Base-by-base conservation (phyloP, 257 asterid genomes). In the Salvia rosmarinus region DNA sequence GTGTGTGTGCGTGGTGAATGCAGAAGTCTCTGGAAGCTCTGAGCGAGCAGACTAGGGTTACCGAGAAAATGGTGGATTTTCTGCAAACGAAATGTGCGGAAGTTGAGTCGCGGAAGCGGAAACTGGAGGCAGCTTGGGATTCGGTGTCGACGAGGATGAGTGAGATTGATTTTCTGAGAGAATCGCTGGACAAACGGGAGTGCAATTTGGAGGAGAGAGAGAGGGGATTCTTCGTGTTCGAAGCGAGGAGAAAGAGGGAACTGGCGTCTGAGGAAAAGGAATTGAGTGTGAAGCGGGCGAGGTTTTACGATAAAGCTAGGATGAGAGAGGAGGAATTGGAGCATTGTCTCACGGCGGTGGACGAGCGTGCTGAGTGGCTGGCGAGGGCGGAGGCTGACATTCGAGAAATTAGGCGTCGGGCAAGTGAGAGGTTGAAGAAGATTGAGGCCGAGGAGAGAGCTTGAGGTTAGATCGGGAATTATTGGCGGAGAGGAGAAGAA, bases 401-500 rank as follows among this genome's bases (percentile, higher is more conserved):
- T 71, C 61, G 68, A 17, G n/a, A 25, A 66, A 50, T 3, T 46
- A 46, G 63, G 21, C 40, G 46, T 49, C 34, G 25, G 64, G 58
- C 40, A 14, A 7, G 46, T 11, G 34, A 52, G 76, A 73, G 43
- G 77, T 43, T 65, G 76, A 28, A n/a, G 56, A 71, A 44, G 40
- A 65, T 77, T 2, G 70, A 74, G 73, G 17, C 46, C 14, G 56
- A 56, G 5, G 61, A 12, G 73, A 32, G 69, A 35, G 28, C 14
- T 20, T 72, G 7, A 61, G 28, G 30, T 47, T 52, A 13, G 79
- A 44, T 0, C 23, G 30, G 30, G 74, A 72, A 37, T 62, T 34
- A 16, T 64, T 80, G 75, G 65, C 55, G 4, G 75, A 59, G 77
- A 73, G 25, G 74, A 81, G 83, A 55, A 69, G 52, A 73, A 70